Evolutionary conservation across 1,284 basidiomycete genomes (phyloP).

Genomic region (Omphalotus olearius): DNA sequence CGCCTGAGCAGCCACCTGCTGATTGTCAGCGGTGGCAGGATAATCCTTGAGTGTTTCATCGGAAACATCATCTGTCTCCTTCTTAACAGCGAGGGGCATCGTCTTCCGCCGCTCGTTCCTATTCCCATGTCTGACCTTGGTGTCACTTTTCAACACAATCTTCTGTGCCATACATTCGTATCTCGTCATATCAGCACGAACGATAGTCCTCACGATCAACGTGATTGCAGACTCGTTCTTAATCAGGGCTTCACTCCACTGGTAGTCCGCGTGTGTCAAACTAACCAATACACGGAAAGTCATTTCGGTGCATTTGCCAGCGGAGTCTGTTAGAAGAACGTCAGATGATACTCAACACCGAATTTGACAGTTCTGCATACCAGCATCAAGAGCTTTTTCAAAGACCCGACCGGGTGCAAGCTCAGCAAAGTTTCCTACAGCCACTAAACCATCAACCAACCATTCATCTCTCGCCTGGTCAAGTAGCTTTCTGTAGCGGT

Average conservation of each 20-base stretch:
- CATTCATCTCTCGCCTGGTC: conserved; percentile 31
- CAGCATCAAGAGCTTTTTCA: no score
- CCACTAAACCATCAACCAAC: conserved; percentile 42
- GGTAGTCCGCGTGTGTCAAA: conserved; percentile 54
- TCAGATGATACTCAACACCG: no score
- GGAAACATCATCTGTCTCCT: conserved; percentile 17
- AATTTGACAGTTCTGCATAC: no score
- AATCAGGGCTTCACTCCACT: conserved; percentile 49
- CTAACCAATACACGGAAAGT: conserved; percentile 64
- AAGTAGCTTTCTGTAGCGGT: conserved; percentile 22
- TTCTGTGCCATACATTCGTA: conserved; percentile 2
- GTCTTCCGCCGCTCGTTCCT: not conserved
- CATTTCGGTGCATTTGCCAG: conserved; percentile 48
- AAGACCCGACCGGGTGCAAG: not conserved
- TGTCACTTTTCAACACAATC: not conserved
- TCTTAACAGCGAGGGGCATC: conserved; percentile 7
- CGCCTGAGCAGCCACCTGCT: conserved; percentile 25
- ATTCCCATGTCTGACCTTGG: not conserved
- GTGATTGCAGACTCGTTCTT: conserved; percentile 39
- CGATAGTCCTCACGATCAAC: conserved; percentile 42
- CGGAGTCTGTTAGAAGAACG: conserved; percentile 22
- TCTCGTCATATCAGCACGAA: conserved; percentile 20
- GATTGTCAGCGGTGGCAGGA: conserved; percentile 6
- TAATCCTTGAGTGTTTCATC: conserved; percentile 21
- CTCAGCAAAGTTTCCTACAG: conserved; percentile 34